phyloP scores from a whole-genome alignment of 2,329 filamentous ascomycete species.

The Aspergillus puulaauensis region DNA sequence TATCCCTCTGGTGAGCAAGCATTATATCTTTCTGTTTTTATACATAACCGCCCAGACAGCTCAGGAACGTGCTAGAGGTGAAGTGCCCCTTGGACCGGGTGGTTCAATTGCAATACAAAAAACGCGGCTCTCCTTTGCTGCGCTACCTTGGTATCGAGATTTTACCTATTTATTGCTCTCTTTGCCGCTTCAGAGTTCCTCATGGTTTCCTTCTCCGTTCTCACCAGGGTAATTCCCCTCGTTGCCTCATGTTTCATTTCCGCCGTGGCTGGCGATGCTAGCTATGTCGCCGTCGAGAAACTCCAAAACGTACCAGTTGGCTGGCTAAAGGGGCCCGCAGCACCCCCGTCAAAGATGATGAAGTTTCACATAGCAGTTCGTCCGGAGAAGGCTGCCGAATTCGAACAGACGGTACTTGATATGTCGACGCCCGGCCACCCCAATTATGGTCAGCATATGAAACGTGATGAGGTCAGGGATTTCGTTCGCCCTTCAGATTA shows the following conservation, averaged over 20 bases:
- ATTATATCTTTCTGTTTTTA: background rate
- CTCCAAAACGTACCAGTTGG: constrained; percentile 30
- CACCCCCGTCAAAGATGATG: constrained; percentile 41
- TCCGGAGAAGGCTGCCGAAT: constrained; percentile 49
- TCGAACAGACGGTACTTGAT: constrained; percentile 61
- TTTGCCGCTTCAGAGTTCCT: background rate
- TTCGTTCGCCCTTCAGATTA: constrained; percentile 53
- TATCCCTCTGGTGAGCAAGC: background rate
- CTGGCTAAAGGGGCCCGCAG: constrained; percentile 30
- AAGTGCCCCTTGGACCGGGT: background rate
- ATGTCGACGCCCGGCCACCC: constrained; percentile 61
- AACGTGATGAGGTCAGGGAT: constrained; percentile 57
- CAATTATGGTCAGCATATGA: constrained; percentile 63
- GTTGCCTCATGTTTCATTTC: constrained; percentile 10
- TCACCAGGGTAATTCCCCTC: constrained; percentile 13
- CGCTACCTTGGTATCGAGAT: background rate
- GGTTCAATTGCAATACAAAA: background rate
- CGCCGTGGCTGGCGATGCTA: background rate
- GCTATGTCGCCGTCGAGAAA: constrained; percentile 29
- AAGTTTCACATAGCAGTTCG: constrained; percentile 51
- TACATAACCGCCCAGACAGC: background rate
- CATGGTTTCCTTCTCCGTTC: constrained; percentile 10
- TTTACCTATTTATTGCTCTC: background rate
- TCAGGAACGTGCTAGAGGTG: background rate
- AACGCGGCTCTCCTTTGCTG: background rate